Percentiles rank a stretch among this genome's conserved stretches.
These are phyloP conservation scores for Cnidoscolus chayamansa DNA, from an alignment of 441 rosid species.

Conservation along the genomic window DNA sequence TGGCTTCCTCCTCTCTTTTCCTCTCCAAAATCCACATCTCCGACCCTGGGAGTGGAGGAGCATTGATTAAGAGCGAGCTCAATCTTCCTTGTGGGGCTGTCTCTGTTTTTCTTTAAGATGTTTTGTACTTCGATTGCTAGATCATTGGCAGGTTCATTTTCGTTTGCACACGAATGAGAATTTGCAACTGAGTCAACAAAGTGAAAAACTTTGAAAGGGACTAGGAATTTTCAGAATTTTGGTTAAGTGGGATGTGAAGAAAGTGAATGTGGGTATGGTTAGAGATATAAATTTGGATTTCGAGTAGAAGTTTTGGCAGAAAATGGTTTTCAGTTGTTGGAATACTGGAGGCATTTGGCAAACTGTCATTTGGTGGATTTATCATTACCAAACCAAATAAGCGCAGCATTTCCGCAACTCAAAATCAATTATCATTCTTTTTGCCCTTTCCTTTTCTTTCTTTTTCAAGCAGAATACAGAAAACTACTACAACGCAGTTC, in stretches of 20 bases:
- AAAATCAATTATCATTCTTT: neutral
- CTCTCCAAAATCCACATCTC: no score
- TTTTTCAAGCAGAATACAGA: neutral
- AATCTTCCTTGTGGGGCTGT: constrained; percentile 44
- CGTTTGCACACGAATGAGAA: constrained; percentile 3
- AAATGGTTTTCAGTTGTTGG: constrained; percentile 16
- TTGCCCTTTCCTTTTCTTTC: neutral
- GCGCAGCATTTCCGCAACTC: neutral
- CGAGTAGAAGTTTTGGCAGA: constrained; percentile 25
- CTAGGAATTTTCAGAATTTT: constrained; percentile 3
- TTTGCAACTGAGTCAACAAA: constrained; percentile 28
- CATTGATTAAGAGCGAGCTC: constrained; percentile 49
- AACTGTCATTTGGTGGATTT: neutral
- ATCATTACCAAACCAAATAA: neutral
- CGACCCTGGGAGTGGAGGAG: constrained; percentile 14
- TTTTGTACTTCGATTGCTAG: constrained; percentile 32
- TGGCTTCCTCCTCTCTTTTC: no score
- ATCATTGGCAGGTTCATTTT: constrained; percentile 17
- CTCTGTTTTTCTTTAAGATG: constrained; percentile 43
- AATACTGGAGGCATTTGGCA: constrained; percentile 15
- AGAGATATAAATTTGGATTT: constrained; percentile 14
- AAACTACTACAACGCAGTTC: neutral
- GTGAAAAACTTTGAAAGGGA: constrained; percentile 16
- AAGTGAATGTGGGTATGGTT: neutral
- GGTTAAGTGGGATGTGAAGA: neutral